These are phyloP conservation scores for Wickerhamomyces sp. DNA, from an alignment of 1,139 yeast genomes.

Conservation along the genomic window DNA sequence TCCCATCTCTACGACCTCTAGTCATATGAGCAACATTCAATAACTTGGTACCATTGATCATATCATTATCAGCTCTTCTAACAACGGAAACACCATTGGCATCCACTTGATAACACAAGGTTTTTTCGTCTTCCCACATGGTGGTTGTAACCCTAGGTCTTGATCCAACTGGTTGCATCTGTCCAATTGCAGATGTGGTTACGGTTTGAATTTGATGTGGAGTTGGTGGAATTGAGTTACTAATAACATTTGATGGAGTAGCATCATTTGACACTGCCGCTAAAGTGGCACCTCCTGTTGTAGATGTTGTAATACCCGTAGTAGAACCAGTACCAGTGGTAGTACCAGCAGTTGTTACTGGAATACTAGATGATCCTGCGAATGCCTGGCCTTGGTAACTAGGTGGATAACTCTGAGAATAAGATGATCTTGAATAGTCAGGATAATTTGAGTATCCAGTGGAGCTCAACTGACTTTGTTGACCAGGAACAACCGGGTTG, in stretches of 20 bases:
- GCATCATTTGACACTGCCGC: neutral
- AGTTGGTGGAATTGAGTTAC: neutral
- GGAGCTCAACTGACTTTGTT: constrained; percentile 2
- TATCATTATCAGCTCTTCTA: constrained; percentile 85
- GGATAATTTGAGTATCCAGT: constrained; percentile 16
- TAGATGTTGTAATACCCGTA: constrained; percentile 3
- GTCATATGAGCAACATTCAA: constrained; percentile 94
- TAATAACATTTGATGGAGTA: constrained; percentile 3
- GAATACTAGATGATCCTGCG: constrained; percentile 6
- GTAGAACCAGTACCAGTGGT: neutral
- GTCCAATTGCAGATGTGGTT: constrained; percentile 32
- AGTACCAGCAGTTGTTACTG: constrained; percentile 14
- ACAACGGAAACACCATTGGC: constrained; percentile 90
- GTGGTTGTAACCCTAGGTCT: constrained; percentile 91
- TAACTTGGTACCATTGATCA: constrained; percentile 93
- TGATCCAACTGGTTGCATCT: constrained; percentile 53
- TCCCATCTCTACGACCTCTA: constrained; percentile 93
- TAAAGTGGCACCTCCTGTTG: constrained; percentile 6
- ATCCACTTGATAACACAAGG: constrained; percentile 92
- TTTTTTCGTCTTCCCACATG: constrained; percentile 96
- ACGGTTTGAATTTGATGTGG: constrained; percentile 1
- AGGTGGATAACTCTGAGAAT: constrained; percentile 23
- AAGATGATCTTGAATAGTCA: constrained; percentile 22
- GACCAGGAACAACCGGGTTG: constrained; percentile 3
- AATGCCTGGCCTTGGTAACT: constrained; percentile 17